Evolutionary conservation across 345 rosid species (phyloP), one percentile per base, ranked within the genome.

Genomic region (Camelina neglecta): DNA sequence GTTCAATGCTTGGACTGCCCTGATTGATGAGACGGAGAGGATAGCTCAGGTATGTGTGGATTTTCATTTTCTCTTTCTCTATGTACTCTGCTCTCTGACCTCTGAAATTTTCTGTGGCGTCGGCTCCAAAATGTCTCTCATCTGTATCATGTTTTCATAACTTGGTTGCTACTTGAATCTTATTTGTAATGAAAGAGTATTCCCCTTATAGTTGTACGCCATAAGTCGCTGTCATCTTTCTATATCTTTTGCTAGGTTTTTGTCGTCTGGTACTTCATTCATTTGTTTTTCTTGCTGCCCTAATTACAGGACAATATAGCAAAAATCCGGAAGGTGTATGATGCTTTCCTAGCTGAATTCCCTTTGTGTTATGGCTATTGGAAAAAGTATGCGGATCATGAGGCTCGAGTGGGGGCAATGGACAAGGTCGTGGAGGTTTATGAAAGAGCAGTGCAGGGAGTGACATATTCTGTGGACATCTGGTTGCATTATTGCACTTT

Each of bases 301-400:
- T 50, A 6, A 74, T 13, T 86, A 76, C 89, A 95, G 99, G 97
- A 90, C 69, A 87, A 85, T 42, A 88, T 92, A 66, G 42, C 84
- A 75, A 95, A 92, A 81, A 95, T 95, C 48, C 84, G 83, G 65
- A 87, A 85, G 79, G 96, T 92, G 6, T 95, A 95, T 80, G 98
- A 92, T 85, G 85, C 89, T 33, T 95, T 95, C 83, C 81, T 96
- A 70, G 95, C 89, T 39, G 99, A 96, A 79, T 96, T 90, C 56
- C 99, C 97, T 48, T 69, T 93, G 77, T 96, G 99, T 77, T 96
- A 91, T 88, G 99, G 99, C 72, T 95, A 92, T 67, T 95, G 99
- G 99, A 92, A 95, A 85, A 95, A 92, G 85, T 96, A 91, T 75
- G 97, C 97, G 9, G 97, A 96, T 84, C 97, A 93, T 68, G 99